Percentiles rank a stretch among this genome's conserved stretches.
Evolutionary conservation across 2,329 filamentous ascomycete genomes (phyloP).

Genomic region (Rutstroemia sydowiana): DNA sequence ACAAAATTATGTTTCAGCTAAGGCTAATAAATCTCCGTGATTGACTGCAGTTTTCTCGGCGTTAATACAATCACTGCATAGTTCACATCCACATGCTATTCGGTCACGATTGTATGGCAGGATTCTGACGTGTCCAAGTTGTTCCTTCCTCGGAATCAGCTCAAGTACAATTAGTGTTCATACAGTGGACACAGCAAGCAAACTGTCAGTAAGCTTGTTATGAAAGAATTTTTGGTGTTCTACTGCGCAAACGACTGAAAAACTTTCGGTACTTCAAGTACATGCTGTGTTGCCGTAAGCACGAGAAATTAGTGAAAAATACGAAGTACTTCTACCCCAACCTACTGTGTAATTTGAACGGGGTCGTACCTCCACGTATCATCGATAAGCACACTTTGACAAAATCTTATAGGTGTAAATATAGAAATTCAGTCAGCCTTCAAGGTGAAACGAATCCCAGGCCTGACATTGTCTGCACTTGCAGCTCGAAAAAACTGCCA

Average conservation of each 20-base stretch:
- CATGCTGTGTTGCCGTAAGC: neutral
- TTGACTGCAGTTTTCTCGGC: no score
- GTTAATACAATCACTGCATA: no score
- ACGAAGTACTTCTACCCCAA: neutral
- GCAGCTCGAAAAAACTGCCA: neutral
- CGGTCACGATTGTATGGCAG: no score
- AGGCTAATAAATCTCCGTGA: no score
- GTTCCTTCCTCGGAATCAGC: no score
- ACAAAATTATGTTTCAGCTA: no score
- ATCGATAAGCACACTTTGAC: neutral
- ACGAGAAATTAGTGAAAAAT: neutral
- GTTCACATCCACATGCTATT: no score
- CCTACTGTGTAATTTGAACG: neutral
- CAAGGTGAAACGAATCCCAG: no score
- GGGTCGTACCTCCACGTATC: neutral
- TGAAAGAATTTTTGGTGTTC: neutral
- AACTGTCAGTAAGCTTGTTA: neutral
- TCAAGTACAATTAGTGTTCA: no score
- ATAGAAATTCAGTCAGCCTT: neutral
- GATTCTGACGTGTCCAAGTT: no score
- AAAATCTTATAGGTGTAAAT: neutral
- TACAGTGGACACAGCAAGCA: no score
- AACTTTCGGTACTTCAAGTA: neutral
- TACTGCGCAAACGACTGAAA: neutral
- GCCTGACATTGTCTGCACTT: neutral